Evolutionary conservation across 164 flowering plant genomes (phyloP).

Genomic region (Aristolochia californica): DNA sequence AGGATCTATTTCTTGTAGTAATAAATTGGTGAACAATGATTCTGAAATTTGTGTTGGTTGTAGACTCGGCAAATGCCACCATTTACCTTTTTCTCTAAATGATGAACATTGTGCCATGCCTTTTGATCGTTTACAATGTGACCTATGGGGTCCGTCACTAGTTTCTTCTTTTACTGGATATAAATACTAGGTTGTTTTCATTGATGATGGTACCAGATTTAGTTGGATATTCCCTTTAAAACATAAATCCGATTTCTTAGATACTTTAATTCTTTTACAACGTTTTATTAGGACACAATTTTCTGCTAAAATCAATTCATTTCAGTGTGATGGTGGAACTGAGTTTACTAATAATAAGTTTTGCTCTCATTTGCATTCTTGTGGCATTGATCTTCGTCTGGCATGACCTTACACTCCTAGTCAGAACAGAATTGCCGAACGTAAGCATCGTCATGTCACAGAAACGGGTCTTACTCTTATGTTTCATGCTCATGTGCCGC

Average conservation of each 20-base stretch:
- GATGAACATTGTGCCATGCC: no score
- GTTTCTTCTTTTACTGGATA: not conserved
- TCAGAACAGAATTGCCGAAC: not conserved
- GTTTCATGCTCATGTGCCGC: constrained; percentile 2
- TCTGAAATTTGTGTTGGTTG: no score
- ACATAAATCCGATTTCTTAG: not conserved
- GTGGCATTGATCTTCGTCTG: constrained; percentile 5
- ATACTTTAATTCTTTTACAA: no score
- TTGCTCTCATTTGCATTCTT: constrained; percentile 1
- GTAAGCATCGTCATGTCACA: not conserved
- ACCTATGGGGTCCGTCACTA: not conserved
- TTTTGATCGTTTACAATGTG: not conserved
- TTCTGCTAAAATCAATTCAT: not conserved
- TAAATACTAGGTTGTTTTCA: not conserved
- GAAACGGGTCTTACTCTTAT: constrained; percentile 4
- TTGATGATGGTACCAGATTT: not conserved
- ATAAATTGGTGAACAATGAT: no score
- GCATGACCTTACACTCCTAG: constrained; percentile 6
- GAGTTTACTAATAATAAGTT: not conserved
- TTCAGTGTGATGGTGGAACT: constrained; percentile 5
- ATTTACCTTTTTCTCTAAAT: no score
- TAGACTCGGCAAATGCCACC: no score
- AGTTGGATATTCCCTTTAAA: not conserved
- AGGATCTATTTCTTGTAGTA: no score
- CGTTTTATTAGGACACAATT: no score